Conservation (phyloP, 768 basidiomycete genomes). For the Kwoniella mangroviensis region DNA sequence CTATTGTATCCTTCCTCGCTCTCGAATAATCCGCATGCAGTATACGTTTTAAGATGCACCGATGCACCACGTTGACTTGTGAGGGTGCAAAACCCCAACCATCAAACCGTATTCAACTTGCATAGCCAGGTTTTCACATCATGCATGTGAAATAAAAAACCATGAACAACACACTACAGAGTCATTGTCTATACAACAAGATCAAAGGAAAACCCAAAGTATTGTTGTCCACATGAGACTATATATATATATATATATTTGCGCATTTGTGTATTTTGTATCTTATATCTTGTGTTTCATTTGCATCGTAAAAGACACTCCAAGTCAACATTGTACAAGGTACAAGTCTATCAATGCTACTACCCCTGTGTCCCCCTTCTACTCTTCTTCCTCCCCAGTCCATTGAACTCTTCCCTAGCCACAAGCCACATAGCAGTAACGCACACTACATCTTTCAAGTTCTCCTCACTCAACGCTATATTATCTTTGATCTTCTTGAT, state of each 20-base stretch:
- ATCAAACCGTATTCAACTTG: no score
- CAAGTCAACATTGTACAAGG: background rate
- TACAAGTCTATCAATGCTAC: background rate
- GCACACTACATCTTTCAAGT: conserved; percentile 89
- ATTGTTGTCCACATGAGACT: background rate
- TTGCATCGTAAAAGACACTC: no score
- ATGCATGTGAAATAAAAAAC: background rate
- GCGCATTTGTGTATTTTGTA: no score
- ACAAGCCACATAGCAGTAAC: conserved; percentile 88
- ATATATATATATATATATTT: no score
- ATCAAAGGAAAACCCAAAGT: background rate
- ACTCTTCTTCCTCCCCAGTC: conserved; percentile 73
- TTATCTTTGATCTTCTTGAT: conserved; percentile 55
- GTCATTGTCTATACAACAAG: background rate
- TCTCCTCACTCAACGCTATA: conserved; percentile 78
- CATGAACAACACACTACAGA: no score
- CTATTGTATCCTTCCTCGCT: no score
- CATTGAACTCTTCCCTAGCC: conserved; percentile 89
- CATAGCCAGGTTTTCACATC: background rate
- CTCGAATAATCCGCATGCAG: no score
- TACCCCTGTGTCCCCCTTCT: conserved; percentile 62
- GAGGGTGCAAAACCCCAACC: no score
- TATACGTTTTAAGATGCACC: no score
- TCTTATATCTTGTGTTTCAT: no score
- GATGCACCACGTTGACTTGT: no score